Base-by-base conservation (phyloP, 371 early-diverging fungal species). In the Apophysomyces trapeziformis region DNA sequence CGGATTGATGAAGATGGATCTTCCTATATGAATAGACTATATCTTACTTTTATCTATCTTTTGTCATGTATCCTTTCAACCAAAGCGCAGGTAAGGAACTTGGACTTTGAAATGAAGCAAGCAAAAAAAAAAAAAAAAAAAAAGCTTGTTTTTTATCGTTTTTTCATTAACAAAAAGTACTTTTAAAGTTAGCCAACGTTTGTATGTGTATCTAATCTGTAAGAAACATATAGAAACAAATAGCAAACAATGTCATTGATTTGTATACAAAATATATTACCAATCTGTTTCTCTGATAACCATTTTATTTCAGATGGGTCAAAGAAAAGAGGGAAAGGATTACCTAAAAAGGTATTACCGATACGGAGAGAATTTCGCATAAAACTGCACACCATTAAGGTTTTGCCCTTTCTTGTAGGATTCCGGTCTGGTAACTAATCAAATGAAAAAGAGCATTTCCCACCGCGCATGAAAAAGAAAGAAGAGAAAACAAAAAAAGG, bases 221-320 rank as follows among this genome's bases (percentile, higher is more conserved):
- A 50, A 41, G 21, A 50, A 50, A 50, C n/a, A 26, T 50, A 50
- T 21, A 7, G 54, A 50, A 50, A 50, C 54, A 50, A 50, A 50
- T 21, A 50, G 54, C 54, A 50, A 50, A 50, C 54, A 50, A 50
- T 50, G 54, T 18, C 54, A 50, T 50, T 50, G 54, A 50, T 18
- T 50, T 50, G 21, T 50, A 50, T 50, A 50, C 54, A 50, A 50
- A 50, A 18, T 18, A 45, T 13, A 45, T 13, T 12, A 26, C 2
- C 54, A 50, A 7, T 5, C 11, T 50, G n/a, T 50, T 11, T 50
- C 21, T 18, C 9, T 50, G n/a, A 5, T 18, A 4, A 8, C 21
- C 9, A 18, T 21, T 50, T 50, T 18, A 50, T 21, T 50, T 21
- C 21, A 21, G 13, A 18, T 18, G 54, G n/a, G 16, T n/a, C 21